These are phyloP conservation scores for Carpinus viminea DNA, from an alignment of 306 rosid genomes.

Conservation along the genomic window DNA sequence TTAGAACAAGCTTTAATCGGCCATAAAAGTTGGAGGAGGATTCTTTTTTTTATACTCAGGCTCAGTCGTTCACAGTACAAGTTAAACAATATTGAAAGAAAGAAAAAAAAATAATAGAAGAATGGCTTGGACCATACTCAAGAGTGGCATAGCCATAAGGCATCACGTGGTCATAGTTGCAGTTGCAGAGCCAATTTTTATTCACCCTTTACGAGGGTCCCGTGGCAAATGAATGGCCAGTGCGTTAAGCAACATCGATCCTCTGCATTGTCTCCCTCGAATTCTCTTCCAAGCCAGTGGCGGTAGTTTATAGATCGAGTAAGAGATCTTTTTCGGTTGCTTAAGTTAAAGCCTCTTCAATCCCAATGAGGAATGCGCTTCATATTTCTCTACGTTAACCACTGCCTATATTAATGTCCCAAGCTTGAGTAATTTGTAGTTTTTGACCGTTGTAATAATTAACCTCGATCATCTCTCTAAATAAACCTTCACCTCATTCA, in stretches of 20 bases:
- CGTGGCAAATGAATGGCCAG: slow-evolving; percentile 34
- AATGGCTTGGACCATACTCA: slow-evolving; percentile 44
- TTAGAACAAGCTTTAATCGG: not conserved
- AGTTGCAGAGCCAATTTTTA: slow-evolving; percentile 2
- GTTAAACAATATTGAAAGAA: not conserved
- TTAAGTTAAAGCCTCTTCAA: slow-evolving; percentile 15
- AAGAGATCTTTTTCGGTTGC: slow-evolving; percentile 38
- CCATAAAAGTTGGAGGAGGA: not conserved
- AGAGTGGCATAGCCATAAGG: slow-evolving; percentile 6
- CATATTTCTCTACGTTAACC: slow-evolving; percentile 50
- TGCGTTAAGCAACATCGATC: slow-evolving; percentile 76
- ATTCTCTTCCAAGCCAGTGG: slow-evolving; percentile 23
- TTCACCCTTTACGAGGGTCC: slow-evolving; percentile 34
- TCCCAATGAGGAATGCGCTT: slow-evolving; percentile 45
- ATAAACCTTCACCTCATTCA: not conserved
- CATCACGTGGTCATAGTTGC: slow-evolving; percentile 27
- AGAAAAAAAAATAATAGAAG: not conserved
- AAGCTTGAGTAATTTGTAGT: slow-evolving; percentile 3
- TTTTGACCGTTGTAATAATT: not conserved
- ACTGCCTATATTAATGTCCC: slow-evolving; percentile 22
- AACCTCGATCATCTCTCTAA: not conserved
- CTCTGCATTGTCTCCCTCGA: slow-evolving; percentile 55
- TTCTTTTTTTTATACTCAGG: not conserved
- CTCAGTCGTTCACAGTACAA: not conserved
- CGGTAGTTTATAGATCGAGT: slow-evolving; percentile 31